Base-by-base conservation (phyloP, 306 rosid genomes). In the Glycine soja region DNA sequence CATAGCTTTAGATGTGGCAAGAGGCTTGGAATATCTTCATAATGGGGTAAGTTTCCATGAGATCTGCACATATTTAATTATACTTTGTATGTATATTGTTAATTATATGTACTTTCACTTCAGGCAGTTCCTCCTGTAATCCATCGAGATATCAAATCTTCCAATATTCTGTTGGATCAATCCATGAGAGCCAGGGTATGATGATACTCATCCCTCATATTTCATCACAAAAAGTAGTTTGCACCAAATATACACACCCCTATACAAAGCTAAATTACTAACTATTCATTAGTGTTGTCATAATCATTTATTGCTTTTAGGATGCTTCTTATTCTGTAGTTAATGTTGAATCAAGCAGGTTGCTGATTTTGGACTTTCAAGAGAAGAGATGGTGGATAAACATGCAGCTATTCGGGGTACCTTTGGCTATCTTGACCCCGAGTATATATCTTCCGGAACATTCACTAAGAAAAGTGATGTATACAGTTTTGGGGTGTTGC, bases 401-500 rank as follows among this genome's bases (percentile, higher is more conserved):
- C 92, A 91, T 65, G 97, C 88, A 10, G 95, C 90, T 54, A 73
- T 93, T 9, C 83, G 90, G 18, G 97, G 97, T 16, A 93, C 96
- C 71, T 93, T 89, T 51, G 97, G 97, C 9, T 93, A 93, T 84
- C 90, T 93, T 66, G 97, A 93, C 58, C 97, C 97, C 0, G 97
- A 91, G 79, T 93, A 93, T 61, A 84, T 93, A 68, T 93, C 97
- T 32, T 79, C 97, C 10, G 87, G 91, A 66, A 74, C 81, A 36
- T 93, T 91, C 88, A 93, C 97, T 1, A 93, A 93, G 91, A 93
- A 89, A 86, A 93, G 97, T 77, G 97, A 93, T 42, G 96, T 93
- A 11, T 93, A 93, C 88, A 93, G 97, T 81, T 93, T 84, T 40
- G 97, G 97, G 36, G 97, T 93, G 52, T 81, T 90, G 87, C 94